Conservation (phyloP, 2,329 filamentous ascomycete species). For the Aspergillus aculeatus region DNA sequence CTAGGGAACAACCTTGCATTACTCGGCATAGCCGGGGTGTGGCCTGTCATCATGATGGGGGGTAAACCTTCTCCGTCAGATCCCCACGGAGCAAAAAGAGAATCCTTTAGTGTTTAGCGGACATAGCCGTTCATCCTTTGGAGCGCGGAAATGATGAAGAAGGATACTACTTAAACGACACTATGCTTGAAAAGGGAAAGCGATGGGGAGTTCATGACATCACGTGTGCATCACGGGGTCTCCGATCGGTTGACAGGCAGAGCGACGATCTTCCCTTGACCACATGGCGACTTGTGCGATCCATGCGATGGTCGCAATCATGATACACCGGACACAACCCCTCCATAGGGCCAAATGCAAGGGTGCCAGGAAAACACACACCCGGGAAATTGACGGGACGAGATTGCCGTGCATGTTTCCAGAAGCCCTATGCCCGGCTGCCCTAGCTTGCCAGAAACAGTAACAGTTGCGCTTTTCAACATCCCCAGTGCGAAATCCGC, state of each 20-base stretch:
- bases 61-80: neutral
- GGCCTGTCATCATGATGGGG: conserved; percentile 2
- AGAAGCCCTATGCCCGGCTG: neutral
- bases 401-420: neutral
- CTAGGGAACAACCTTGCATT: conserved; percentile 7
- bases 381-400: neutral
- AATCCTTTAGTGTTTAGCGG: neutral
- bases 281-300: conserved; percentile 5
- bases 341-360: conserved; percentile 8
- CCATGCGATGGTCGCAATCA: neutral
- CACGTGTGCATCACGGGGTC: conserved; percentile 10
- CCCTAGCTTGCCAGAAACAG: too few relatives aligned
- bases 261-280: conserved; percentile 3
- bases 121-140: neutral
- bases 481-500: conserved; percentile 9
- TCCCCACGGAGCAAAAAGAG: conserved; percentile 1
- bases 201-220: conserved; percentile 9
- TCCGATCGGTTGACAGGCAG: conserved; percentile 4
- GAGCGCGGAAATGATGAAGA: neutral
- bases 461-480: conserved; percentile 6
- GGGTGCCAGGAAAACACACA: neutral
- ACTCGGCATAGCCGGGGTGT: conserved; percentile 1
- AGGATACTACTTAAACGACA: neutral
- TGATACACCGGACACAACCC: conserved; percentile 4
- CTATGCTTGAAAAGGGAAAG: neutral